phyloP scores from a whole-genome alignment of 1,139 yeast genomes.

The Taiozyma sp. region DNA sequence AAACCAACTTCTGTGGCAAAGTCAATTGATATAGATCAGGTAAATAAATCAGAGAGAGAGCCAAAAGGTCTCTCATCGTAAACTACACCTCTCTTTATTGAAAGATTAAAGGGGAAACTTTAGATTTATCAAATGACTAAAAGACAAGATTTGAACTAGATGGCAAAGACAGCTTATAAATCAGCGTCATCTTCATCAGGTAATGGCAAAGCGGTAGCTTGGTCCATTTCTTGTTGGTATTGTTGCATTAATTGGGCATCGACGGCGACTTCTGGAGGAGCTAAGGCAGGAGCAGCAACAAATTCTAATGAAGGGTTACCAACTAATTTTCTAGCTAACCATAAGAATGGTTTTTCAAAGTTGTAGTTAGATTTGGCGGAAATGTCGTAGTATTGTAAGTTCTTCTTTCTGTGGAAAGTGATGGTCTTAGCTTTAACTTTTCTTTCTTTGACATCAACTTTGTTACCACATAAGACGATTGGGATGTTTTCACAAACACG shows the following conservation, averaged over 20 bases:
- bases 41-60: too few relatives aligned
- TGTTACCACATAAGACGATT: slow-evolving; percentile 98
- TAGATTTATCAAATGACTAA: neutral
- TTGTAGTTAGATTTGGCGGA: slow-evolving; percentile 99
- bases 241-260: slow-evolving; percentile 95
- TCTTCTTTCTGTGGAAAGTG: slow-evolving; percentile 99
- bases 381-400: slow-evolving; percentile 98
- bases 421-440: slow-evolving; percentile 99
- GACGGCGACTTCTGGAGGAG: slow-evolving; percentile 99
- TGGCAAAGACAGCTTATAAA: slow-evolving; percentile 42
- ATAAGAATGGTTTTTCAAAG: slow-evolving; percentile 99
- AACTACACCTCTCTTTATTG: neutral
- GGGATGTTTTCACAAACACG: slow-evolving; percentile 99
- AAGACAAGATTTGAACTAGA: neutral
- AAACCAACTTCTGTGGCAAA: neutral
- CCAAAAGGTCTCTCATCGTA: too few relatives aligned
- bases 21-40: neutral
- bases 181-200: slow-evolving; percentile 99
- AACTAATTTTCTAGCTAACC: slow-evolving; percentile 99
- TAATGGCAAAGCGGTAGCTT: slow-evolving; percentile 98
- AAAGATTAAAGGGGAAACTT: neutral
- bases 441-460: slow-evolving; percentile 99
- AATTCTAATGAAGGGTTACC: slow-evolving; percentile 98
- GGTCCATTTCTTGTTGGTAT: slow-evolving; percentile 99
- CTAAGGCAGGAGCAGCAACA: slow-evolving; percentile 98